phyloP scores from a whole-genome alignment of 2,329 filamentous ascomycete species.

The Acephala macrosclerotiorum region DNA sequence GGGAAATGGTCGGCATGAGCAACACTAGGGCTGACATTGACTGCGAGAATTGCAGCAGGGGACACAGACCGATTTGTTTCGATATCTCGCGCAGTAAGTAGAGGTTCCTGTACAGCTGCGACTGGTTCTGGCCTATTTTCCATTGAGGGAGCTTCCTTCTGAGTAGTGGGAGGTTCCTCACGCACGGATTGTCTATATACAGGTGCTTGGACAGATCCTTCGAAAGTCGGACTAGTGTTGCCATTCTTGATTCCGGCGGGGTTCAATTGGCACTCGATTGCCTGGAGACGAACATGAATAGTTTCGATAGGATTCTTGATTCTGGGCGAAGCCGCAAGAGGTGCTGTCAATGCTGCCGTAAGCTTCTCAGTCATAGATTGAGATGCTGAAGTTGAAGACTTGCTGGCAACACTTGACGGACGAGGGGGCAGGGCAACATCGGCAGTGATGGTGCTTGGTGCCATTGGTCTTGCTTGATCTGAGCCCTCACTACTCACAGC shows the following conservation, averaged over 20 bases:
- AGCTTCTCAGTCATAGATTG: slow-evolving; percentile 10
- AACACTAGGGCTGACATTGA: neutral
- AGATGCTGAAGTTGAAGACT: slow-evolving; percentile 1
- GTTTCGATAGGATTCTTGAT: neutral
- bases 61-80: neutral
- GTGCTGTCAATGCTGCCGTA: neutral
- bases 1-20: neutral
- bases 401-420: neutral
- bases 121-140: neutral
- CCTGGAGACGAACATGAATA: neutral
- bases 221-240: neutral
- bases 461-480: neutral
- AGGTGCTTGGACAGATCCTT: neutral
- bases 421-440: neutral
- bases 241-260: neutral
- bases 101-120: neutral
- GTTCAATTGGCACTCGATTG: neutral
- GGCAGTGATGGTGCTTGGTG: neutral
- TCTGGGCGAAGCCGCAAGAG: neutral
- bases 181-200: neutral
- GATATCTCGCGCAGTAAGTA: neutral
- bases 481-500: neutral
- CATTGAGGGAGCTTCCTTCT: neutral
- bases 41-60: neutral
- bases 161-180: neutral